Evolutionary conservation across 2,329 filamentous ascomycete species (phyloP).

Genomic region (Trichocomaceae sp.): DNA sequence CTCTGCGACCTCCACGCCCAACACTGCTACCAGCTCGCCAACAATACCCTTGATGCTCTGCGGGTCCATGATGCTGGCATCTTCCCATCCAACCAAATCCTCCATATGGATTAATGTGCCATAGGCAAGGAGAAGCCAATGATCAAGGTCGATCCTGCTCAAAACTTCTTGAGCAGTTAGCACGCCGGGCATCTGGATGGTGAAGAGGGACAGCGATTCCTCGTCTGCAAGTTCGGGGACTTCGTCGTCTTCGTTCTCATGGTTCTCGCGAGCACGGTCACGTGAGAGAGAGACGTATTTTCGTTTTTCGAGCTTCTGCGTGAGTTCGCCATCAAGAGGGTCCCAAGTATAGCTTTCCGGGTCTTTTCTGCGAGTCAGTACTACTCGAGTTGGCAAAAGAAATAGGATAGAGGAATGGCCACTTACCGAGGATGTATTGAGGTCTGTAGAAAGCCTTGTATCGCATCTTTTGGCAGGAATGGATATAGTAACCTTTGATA

Average conservation of each 20-base stretch:
- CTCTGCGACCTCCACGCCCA: slow-evolving; percentile 39
- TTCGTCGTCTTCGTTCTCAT: background rate
- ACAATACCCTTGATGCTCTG: slow-evolving; percentile 43
- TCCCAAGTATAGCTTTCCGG: slow-evolving; percentile 43
- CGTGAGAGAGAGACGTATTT: slow-evolving; percentile 41
- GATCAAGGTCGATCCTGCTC: slow-evolving; percentile 34
- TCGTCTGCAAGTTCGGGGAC: slow-evolving; percentile 24
- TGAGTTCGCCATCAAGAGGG: slow-evolving; percentile 37
- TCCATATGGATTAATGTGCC: slow-evolving; percentile 40
- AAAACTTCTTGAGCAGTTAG: slow-evolving; percentile 38
- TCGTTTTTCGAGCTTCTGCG: slow-evolving; percentile 35
- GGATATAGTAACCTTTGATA: slow-evolving; percentile 55
- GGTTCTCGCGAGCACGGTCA: slow-evolving; percentile 24
- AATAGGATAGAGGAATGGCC: background rate
- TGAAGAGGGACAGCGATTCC: slow-evolving; percentile 41
- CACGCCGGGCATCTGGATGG: slow-evolving; percentile 41
- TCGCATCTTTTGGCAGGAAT: slow-evolving; percentile 48
- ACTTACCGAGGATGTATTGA: slow-evolving; percentile 43
- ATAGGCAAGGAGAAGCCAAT: slow-evolving; percentile 39
- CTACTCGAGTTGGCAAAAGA: background rate
- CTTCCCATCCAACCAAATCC: slow-evolving; percentile 44
- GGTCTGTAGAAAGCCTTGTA: slow-evolving; percentile 45
- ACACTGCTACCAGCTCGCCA: slow-evolving; percentile 40
- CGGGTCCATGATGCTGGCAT: slow-evolving; percentile 35
- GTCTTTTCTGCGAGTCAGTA: slow-evolving; percentile 25